A percentile compares a stretch with the other conserved stretches of the same genome.
phyloP scores from a whole-genome alignment of 495 filamentous ascomycete species.

The Penicillium simplicissimum region DNA sequence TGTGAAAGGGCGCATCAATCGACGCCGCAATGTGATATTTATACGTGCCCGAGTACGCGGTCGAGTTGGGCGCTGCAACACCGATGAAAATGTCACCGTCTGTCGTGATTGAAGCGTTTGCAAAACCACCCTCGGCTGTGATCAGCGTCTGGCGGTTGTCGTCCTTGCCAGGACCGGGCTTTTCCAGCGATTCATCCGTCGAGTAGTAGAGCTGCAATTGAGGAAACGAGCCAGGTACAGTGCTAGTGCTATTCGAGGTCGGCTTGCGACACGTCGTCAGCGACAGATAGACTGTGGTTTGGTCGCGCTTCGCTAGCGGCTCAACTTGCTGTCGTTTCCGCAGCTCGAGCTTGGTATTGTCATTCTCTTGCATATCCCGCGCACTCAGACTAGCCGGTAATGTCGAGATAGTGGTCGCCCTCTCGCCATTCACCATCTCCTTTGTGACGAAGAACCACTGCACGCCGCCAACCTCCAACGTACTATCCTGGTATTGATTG shows the following conservation, averaged over 20 bases:
- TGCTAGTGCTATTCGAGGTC: constrained; percentile 38
- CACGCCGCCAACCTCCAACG: constrained; percentile 58
- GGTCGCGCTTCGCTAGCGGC: constrained; percentile 29
- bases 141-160: constrained; percentile 42
- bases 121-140: constrained; percentile 58
- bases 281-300: constrained; percentile 68
- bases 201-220: constrained; percentile 82
- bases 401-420: constrained; percentile 28
- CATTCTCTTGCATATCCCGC: constrained; percentile 7
- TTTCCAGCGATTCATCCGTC: constrained; percentile 57
- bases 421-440: constrained; percentile 38
- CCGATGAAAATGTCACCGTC: constrained; percentile 70
- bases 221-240: constrained; percentile 46
- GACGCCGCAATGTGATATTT: constrained; percentile 83
- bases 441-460: constrained; percentile 58
- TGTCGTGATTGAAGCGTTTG: constrained; percentile 35
- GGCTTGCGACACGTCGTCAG: constrained; percentile 82
- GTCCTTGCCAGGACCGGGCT: constrained; percentile 64
- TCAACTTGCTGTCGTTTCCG: constrained; percentile 19
- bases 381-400: constrained; percentile 40
- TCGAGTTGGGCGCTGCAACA: constrained; percentile 65
- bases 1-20: constrained; percentile 70
- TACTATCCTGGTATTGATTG: constrained; percentile 57
- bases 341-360: constrained; percentile 23
- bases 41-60: constrained; percentile 60